A percentile compares a stretch with the other conserved stretches of the same genome.
phyloP scores from a whole-genome alignment of 2,329 filamentous ascomycete species.

The Apiospora rasikravindrae region DNA sequence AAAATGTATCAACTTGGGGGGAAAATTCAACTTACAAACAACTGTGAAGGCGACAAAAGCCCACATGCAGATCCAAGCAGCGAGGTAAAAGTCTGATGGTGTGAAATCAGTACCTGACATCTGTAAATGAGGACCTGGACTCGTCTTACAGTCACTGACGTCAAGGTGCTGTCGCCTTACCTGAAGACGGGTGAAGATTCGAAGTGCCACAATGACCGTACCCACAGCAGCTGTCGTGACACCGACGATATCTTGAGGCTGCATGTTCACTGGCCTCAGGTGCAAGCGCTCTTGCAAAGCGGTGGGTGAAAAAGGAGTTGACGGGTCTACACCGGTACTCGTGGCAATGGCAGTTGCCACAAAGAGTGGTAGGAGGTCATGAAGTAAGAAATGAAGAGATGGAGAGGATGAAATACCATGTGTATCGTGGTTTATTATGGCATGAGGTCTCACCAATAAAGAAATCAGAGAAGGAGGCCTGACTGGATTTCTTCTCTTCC shows the following conservation, averaged over 20 bases:
- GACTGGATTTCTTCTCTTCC: background rate
- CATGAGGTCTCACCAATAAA: background rate
- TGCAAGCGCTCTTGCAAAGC: conserved; percentile 12
- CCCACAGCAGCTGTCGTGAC: conserved; percentile 3
- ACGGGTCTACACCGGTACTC: background rate
- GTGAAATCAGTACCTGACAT: background rate
- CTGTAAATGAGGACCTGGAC: background rate
- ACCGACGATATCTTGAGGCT: background rate
- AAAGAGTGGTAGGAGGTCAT: background rate
- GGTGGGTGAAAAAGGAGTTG: background rate
- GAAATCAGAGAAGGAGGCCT: background rate
- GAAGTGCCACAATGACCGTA: background rate
- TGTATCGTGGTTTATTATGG: background rate
- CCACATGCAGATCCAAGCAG: background rate
- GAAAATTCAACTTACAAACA: background rate
- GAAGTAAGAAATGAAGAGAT: background rate
- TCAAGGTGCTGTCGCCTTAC: background rate
- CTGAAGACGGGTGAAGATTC: conserved; percentile 1
- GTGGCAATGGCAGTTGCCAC: conserved; percentile 2
- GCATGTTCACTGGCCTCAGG: background rate
- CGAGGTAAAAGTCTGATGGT: background rate
- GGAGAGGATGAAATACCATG: background rate
- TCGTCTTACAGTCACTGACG: background rate
- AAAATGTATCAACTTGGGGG: background rate
- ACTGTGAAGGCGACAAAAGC: background rate